phyloP scores from a whole-genome alignment of 306 rosid species.

The Acacia crassicarpa region DNA sequence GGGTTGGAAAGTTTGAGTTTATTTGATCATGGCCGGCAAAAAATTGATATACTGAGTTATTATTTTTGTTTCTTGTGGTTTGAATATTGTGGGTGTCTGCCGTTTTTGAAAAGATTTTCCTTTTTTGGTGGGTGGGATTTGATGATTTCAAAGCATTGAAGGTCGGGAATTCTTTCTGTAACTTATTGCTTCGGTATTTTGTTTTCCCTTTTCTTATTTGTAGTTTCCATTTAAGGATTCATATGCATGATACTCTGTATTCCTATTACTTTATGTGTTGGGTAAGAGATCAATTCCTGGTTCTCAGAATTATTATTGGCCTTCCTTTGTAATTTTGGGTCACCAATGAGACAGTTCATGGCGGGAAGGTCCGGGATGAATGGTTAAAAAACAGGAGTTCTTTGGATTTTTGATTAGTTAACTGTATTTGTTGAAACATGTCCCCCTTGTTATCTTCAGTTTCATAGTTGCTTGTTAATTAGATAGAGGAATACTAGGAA shows the following conservation, averaged over 20 bases:
- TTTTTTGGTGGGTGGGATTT: background rate
- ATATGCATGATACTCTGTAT: background rate
- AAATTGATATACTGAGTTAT: conserved; percentile 13
- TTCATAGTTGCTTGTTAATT: conserved; percentile 9
- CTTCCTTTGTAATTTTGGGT: background rate
- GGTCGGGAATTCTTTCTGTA: conserved; percentile 20
- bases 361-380: background rate
- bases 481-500: conserved; percentile 1
- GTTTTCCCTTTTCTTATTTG: background rate
- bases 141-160: background rate
- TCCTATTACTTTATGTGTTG: background rate
- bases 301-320: background rate
- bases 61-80: background rate
- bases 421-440: background rate
- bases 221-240: background rate
- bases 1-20: conserved; percentile 14
- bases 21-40: conserved; percentile 1
- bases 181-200: background rate
- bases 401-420: background rate
- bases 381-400: background rate
- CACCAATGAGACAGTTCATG: background rate
- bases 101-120: conserved; percentile 29
- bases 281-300: background rate
- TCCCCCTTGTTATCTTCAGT: background rate
- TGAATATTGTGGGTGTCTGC: conserved; percentile 33